Base-by-base conservation (phyloP, 192 early-diverging fungal species). In the Endogone sp. region DNA sequence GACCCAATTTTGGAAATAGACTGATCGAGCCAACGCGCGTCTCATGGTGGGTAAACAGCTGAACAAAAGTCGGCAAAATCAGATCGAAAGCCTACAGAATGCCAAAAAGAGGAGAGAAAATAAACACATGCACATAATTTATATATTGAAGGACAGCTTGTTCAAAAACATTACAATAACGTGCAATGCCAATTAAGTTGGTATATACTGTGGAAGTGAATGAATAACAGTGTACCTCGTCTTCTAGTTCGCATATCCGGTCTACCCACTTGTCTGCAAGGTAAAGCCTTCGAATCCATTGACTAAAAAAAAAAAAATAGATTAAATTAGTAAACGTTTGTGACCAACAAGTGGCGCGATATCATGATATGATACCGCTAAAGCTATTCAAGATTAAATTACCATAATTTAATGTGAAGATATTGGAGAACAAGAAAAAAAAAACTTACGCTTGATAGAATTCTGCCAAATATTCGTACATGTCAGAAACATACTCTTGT, bases 401-500 rank as follows among this genome's bases (percentile, higher is more conserved):
- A n/a, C n/a, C n/a, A n/a, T n/a, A n/a, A n/a, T n/a, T n/a, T n/a
- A n/a, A n/a, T n/a, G n/a, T n/a, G n/a, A n/a, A n/a, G n/a, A n/a
- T n/a, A n/a, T n/a, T n/a, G n/a, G n/a, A n/a, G n/a, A n/a, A n/a
- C n/a, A n/a, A n/a, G n/a, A n/a, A n/a, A n/a, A n/a, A n/a, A n/a
- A n/a, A n/a, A n/a, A 54, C 73, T 68, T 80, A 87, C 82, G 76
- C 78, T 54, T 64, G 55, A 56, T 84, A 76, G 63, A 87, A 85
- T 56, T 73, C 73, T 0, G 86, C 79, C 37, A 85, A 60, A 60
- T 81, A 87, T 4, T 85, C 84, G 60, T 87, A 87, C 63, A 87
- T 82, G 58, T 87, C 86, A 0, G 82, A 74, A 31, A 87, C 77
- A 28, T 76, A 60, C 10, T 72, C 67, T 6, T 76, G 77, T 44